These are phyloP conservation scores for Xanthoconium separans DNA, from an alignment of 1,284 basidiomycete genomes.

Conservation along the genomic window DNA sequence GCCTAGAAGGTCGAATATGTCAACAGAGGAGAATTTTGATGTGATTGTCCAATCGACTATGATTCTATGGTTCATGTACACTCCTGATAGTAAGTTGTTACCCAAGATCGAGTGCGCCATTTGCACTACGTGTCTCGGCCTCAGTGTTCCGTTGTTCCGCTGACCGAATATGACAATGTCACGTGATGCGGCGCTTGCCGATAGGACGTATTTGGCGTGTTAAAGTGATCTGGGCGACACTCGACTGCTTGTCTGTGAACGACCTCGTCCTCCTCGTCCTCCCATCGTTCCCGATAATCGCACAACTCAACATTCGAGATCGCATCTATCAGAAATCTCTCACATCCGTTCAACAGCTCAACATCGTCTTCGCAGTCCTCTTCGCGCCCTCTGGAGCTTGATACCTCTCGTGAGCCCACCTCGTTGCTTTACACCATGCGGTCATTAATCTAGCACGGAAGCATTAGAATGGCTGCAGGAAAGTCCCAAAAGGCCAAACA, in stretches of 20 bases:
- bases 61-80: too few species aligned
- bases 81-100: too few species aligned
- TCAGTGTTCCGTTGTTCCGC: constrained; percentile 22
- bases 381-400: constrained; percentile 2
- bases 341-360: background rate
- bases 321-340: constrained; percentile 2
- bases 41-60: too few species aligned
- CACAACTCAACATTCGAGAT: constrained; percentile 15
- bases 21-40: too few species aligned
- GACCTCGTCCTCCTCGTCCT: constrained; percentile 11
- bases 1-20: too few species aligned
- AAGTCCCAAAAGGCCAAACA: constrained; percentile 31
- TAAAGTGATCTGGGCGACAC: constrained; percentile 47
- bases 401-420: constrained; percentile 18
- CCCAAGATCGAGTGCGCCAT: too few species aligned
- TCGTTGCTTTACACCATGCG: background rate
- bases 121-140: too few species aligned
- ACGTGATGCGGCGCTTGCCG: constrained; percentile 34
- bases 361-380: constrained; percentile 4
- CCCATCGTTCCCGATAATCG: constrained; percentile 23
- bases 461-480: constrained; percentile 26
- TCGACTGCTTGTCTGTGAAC: constrained; percentile 14
- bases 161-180: constrained; percentile 14
- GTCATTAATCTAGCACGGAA: constrained; percentile 20
- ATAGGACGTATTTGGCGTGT: constrained; percentile 39